These are phyloP conservation scores for Ceratocystis huliohia DNA, from an alignment of 2,329 filamentous ascomycete genomes.

Conservation along the genomic window DNA sequence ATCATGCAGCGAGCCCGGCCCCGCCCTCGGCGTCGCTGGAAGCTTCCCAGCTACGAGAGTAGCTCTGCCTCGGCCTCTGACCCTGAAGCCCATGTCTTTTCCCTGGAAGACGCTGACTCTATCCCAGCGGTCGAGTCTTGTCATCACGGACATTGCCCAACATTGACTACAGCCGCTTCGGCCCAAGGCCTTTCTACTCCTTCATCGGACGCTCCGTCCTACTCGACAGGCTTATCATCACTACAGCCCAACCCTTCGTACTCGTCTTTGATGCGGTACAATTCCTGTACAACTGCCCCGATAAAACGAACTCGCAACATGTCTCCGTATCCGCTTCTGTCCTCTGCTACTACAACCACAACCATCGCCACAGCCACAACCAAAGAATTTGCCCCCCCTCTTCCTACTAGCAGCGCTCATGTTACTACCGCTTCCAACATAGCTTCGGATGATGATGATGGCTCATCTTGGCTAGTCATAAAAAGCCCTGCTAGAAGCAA, in stretches of 20 bases:
- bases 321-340: neutral
- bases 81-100: neutral
- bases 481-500: neutral
- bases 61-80: neutral
- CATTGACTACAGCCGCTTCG: neutral
- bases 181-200: neutral
- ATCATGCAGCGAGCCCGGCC: conserved; percentile 17
- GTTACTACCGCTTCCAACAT: neutral
- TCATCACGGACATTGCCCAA: conserved; percentile 5
- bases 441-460: neutral
- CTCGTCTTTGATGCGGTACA: conserved; percentile 9
- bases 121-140: neutral
- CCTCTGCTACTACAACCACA: neutral
- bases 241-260: conserved; percentile 11
- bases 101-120: neutral
- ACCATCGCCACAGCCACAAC: too few relatives aligned
- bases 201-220: conserved; percentile 7
- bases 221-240: conserved; percentile 10
- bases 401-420: neutral
- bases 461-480: neutral
- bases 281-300: conserved; percentile 12
- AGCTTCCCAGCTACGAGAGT: conserved; percentile 2
- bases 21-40: conserved; percentile 7
- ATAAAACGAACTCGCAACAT: neutral
- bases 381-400: neutral